Evolutionary conservation across 495 filamentous ascomycete genomes (phyloP), one percentile per base, ranked within the genome.

Genomic region (Penicillium lividum): DNA sequence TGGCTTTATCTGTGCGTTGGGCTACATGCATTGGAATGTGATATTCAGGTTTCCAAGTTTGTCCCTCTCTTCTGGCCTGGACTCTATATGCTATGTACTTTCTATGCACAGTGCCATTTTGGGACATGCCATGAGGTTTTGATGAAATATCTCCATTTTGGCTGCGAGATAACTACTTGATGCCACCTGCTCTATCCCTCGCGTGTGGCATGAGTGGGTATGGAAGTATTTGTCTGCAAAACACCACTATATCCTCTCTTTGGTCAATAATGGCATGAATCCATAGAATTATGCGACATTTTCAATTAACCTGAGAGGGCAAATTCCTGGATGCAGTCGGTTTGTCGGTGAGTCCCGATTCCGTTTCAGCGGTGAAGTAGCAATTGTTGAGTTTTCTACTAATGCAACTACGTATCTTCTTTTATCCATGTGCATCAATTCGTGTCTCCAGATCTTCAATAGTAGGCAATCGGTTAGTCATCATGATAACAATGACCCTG

Each of bases 21-120:
- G 42, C 58, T 44, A 51, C 58, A 60, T 69, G 60, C 63, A 69
- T 62, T 67, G 66, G 66, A 67, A 69, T 69, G 66, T 69, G 66
- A 64, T 53, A 55, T 52, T 65, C 25, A 43, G 6, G 46, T 49
- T 49, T 30, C 31, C 38, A 40, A 33, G 31, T 7, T 33, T 33
- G 7, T 6, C 1, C 18, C 40, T 15, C 22, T 22, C 22, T 22
- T 22, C 22, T 22, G 22, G 22, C 22, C 22, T 22, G 22, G 22
- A 22, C 22, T 31, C 7, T 15, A 30, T 13, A n/a, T 30, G 4
- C 3, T 28, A 49, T 16, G 28, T 29, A 49, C 46, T 48, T 9
- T n/a, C 3, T 30, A 49, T 48, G 27, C 27, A 48, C 6, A 49
- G 28, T 5, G 27, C 7, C 27, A 5, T 49, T 49, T 49, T 18